These are phyloP conservation scores for Coffea canephora DNA, from an alignment of 257 asterid genomes.

Conservation along the genomic window DNA sequence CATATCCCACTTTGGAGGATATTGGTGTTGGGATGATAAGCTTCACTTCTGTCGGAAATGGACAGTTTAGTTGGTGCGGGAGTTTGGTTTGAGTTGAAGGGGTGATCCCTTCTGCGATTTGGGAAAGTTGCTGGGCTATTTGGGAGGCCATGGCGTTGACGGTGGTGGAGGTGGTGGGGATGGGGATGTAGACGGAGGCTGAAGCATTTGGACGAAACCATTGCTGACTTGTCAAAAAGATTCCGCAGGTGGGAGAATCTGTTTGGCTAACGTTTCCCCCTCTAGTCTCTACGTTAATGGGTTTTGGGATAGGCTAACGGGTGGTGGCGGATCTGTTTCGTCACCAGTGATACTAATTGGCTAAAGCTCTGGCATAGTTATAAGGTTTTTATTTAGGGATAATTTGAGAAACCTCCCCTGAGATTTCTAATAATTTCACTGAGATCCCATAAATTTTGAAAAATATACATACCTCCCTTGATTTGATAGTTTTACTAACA, in stretches of 20 bases:
- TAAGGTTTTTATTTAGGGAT: neutral
- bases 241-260: slow-evolving; percentile 25
- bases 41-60: neutral
- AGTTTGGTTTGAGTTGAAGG: slow-evolving; percentile 9
- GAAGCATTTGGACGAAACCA: slow-evolving; percentile 36
- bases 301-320: slow-evolving; percentile 22
- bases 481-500: no score
- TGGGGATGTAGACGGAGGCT: slow-evolving; percentile 44
- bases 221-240: slow-evolving; percentile 33
- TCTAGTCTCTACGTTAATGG: neutral
- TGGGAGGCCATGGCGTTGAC: neutral
- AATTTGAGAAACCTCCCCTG: no score
- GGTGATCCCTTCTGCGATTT: slow-evolving; percentile 9
- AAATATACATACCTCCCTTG: no score
- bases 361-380: neutral
- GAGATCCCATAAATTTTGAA: no score
- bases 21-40: neutral
- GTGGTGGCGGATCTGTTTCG: slow-evolving; percentile 28
- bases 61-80: neutral
- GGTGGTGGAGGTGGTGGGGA: slow-evolving; percentile 25
- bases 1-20: neutral
- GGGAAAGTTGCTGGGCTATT: slow-evolving; percentile 19
- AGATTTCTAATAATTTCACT: no score
- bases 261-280: neutral
- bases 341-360: slow-evolving; percentile 1